Conservation (phyloP, 768 basidiomycete genomes). For the Agrocybe chaxingu region DNA sequence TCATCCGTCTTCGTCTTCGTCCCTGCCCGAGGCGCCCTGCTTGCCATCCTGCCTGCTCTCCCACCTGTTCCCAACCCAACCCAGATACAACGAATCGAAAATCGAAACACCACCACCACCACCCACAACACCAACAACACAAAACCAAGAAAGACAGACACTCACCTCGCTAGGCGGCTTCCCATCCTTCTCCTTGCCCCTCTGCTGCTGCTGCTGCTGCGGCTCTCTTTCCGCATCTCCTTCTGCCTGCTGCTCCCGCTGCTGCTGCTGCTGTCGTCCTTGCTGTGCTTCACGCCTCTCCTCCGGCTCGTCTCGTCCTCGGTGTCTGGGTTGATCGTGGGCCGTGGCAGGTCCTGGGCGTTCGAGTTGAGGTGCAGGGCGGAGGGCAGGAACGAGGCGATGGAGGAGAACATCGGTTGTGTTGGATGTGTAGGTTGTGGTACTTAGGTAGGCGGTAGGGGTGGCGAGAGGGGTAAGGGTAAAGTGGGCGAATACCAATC, state of each 20-base stretch:
- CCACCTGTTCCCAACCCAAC: no score
- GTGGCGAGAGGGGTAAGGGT: no score
- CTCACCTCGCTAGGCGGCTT: slow-evolving; percentile 28
- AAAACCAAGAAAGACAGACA: slow-evolving; percentile 3
- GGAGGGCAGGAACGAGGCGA: slow-evolving; percentile 49
- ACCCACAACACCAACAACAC: not conserved
- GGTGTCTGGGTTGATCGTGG: slow-evolving; percentile 19
- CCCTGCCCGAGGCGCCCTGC: no score
- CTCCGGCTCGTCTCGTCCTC: slow-evolving; percentile 28
- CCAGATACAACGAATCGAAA: no score
- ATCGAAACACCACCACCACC: no score
- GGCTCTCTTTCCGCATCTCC: not conserved
- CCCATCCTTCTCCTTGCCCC: slow-evolving; percentile 22
- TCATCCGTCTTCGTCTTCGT: no score
- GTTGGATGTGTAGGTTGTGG: no score
- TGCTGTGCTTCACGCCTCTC: not conserved
- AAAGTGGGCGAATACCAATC: no score
- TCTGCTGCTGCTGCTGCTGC: not conserved
- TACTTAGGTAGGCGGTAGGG: no score
- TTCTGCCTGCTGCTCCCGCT: slow-evolving; percentile 7
- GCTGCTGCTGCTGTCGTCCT: slow-evolving; percentile 6
- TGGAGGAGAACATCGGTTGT: slow-evolving; percentile 51
- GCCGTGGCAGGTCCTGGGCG: slow-evolving; percentile 17
- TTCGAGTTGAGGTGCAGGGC: slow-evolving; percentile 32
- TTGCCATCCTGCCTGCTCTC: no score